Percentiles rank a stretch among this genome's conserved stretches.
phyloP scores from a whole-genome alignment of 2,329 filamentous ascomycete genomes.

The Monilinia polystroma region DNA sequence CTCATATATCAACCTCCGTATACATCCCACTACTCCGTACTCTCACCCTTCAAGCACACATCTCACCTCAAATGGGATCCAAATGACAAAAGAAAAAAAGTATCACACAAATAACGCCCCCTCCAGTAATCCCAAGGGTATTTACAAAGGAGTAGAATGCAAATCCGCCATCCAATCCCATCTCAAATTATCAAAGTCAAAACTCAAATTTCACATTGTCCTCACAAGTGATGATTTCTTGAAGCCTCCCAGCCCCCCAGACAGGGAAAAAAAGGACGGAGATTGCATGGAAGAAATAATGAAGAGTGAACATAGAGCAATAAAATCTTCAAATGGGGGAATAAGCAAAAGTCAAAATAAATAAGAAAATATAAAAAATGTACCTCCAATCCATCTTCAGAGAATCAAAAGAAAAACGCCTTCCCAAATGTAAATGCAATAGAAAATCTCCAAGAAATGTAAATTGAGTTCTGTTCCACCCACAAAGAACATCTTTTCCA shows the following conservation, averaged over 20 bases:
- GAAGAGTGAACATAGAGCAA: background rate
- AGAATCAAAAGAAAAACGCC: background rate
- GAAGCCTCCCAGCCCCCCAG: background rate
- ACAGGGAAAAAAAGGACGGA: background rate
- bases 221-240: slow-evolving; percentile 7
- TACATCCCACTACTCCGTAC: background rate
- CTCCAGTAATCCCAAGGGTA: slow-evolving; percentile 20
- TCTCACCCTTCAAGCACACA: background rate
- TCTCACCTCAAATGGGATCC: background rate
- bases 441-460: background rate
- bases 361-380: background rate
- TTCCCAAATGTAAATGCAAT: slow-evolving; percentile 11
- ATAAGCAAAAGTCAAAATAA: background rate
- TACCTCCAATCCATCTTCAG: slow-evolving; percentile 2
- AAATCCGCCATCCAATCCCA: slow-evolving; percentile 7
- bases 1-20: background rate
- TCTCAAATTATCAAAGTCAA: slow-evolving; percentile 1
- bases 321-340: background rate
- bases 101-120: background rate
- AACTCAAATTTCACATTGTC: slow-evolving; percentile 11
- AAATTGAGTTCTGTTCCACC: slow-evolving; percentile 12
- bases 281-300: slow-evolving; percentile 3
- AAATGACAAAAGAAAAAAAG: background rate
- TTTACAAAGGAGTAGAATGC: slow-evolving; percentile 23
- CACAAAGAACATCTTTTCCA: slow-evolving; percentile 16